These are phyloP conservation scores for Chlamydomonas schloesseri DNA, from an alignment of 139 green algal species.

Conservation along the genomic window DNA sequence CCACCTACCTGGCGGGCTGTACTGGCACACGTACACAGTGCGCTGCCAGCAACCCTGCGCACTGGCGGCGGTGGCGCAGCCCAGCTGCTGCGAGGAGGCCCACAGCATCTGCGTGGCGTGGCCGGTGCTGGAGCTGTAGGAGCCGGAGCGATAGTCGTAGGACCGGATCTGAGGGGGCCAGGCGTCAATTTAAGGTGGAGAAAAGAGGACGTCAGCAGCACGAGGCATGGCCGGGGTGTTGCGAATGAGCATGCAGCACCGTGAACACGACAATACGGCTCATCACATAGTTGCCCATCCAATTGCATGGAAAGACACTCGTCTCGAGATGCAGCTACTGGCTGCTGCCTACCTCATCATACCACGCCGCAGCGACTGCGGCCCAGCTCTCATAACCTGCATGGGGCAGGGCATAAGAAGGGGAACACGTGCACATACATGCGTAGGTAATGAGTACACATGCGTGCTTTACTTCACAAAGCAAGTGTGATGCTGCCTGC, in stretches of 20 bases:
- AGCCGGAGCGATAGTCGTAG: conserved; percentile 1
- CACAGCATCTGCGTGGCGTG: conserved; percentile 42
- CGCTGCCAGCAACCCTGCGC: neutral
- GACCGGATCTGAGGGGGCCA: conserved; percentile 6
- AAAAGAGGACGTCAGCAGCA: neutral
- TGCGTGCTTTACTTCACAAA: too few species aligned
- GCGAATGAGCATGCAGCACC: too few species aligned
- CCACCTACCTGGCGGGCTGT: conserved; percentile 9
- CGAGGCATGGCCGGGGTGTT: neutral
- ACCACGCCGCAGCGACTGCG: neutral
- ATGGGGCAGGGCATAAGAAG: too few species aligned
- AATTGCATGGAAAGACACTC: too few species aligned
- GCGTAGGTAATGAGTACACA: too few species aligned
- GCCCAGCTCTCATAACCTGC: conserved; percentile 14
- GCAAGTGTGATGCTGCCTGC: too few species aligned
- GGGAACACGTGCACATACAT: too few species aligned
- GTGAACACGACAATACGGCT: too few species aligned
- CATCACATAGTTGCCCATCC: neutral
- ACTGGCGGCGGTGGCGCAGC: conserved; percentile 13
- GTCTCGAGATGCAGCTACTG: too few species aligned
- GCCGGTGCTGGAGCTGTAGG: conserved; percentile 9
- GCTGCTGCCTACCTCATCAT: conserved; percentile 12
- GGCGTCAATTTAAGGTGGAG: too few species aligned
- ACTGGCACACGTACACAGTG: conserved; percentile 42
- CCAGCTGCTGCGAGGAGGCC: neutral